phyloP scores from a whole-genome alignment of 345 rosid species.

The Isatis tinctoria region DNA sequence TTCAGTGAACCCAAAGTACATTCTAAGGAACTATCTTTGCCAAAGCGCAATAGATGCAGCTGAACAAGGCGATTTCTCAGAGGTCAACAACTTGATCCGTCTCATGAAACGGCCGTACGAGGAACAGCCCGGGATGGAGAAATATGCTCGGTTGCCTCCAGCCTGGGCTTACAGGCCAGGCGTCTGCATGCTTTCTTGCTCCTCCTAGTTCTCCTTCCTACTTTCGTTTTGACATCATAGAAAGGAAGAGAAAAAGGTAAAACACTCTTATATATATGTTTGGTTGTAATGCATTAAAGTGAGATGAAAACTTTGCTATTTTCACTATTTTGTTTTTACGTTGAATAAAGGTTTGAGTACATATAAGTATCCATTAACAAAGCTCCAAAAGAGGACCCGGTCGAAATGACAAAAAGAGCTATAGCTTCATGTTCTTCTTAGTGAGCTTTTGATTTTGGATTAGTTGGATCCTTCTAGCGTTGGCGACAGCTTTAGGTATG shows the following conservation, averaged over 20 bases:
- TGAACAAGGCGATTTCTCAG: constrained; percentile 77
- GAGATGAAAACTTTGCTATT: background rate
- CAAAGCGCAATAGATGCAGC: constrained; percentile 94
- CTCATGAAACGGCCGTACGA: constrained; percentile 76
- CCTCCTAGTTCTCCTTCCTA: constrained; percentile 46
- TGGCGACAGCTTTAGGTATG: background rate
- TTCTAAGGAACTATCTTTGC: constrained; percentile 89
- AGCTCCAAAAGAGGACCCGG: background rate
- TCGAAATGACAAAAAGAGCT: background rate
- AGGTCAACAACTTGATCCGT: constrained; percentile 71
- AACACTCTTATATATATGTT: constrained; percentile 3
- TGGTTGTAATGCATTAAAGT: constrained; percentile 19
- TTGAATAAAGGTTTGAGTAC: constrained; percentile 14
- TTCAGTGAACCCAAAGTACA: constrained; percentile 81
- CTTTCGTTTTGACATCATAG: constrained; percentile 15
- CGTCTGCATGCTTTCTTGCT: constrained; percentile 96
- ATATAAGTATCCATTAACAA: background rate
- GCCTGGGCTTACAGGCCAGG: constrained; percentile 99
- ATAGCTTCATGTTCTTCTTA: background rate
- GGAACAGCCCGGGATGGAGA: constrained; percentile 95
- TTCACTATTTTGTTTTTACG: constrained; percentile 2
- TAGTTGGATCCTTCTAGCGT: background rate
- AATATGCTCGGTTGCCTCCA: constrained; percentile 91
- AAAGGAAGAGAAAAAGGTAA: constrained; percentile 3
- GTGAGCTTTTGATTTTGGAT: background rate